Percentiles rank a stretch among this genome's conserved stretches.
phyloP scores from a whole-genome alignment of 257 asterid species.

The Jacaranda copaia region DNA sequence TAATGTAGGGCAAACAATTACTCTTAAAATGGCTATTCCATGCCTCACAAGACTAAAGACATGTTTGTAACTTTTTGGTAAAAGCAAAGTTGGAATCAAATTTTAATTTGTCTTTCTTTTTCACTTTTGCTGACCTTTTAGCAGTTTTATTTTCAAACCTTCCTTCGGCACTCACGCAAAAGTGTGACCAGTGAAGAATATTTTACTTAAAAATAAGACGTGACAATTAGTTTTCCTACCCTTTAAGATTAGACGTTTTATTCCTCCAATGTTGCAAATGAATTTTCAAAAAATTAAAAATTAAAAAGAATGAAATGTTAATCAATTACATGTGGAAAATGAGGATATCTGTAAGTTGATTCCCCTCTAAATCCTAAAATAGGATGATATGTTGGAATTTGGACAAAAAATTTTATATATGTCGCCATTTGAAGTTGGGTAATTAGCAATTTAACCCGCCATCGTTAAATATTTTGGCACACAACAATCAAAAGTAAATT shows the following conservation, averaged over 20 bases:
- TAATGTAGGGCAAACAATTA: not conserved
- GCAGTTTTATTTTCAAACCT: not conserved
- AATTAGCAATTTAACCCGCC: too few relatives aligned
- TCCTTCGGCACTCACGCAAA: not conserved
- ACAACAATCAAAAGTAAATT: too few relatives aligned
- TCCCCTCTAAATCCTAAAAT: not conserved
- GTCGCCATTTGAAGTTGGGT: too few relatives aligned
- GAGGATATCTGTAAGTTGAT: not conserved
- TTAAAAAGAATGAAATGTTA: too few relatives aligned
- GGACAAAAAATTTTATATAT: too few relatives aligned
- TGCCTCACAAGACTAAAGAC: not conserved
- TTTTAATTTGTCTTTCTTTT: not conserved
- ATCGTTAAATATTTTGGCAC: too few relatives aligned
- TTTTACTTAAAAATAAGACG: not conserved
- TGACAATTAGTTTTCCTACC: not conserved
- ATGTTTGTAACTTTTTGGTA: not conserved
- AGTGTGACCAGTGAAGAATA: not conserved
- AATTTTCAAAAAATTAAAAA: too few relatives aligned
- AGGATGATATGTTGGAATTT: too few relatives aligned
- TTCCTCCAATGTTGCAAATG: not conserved
- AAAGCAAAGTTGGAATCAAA: not conserved
- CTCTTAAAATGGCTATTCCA: not conserved
- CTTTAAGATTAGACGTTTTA: constrained; percentile 12
- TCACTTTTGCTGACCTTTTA: not conserved
- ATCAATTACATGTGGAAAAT: not conserved